These are phyloP conservation scores for Dioscorea cayenensis DNA, from an alignment of 116 monocot genomes.

Conservation along the genomic window DNA sequence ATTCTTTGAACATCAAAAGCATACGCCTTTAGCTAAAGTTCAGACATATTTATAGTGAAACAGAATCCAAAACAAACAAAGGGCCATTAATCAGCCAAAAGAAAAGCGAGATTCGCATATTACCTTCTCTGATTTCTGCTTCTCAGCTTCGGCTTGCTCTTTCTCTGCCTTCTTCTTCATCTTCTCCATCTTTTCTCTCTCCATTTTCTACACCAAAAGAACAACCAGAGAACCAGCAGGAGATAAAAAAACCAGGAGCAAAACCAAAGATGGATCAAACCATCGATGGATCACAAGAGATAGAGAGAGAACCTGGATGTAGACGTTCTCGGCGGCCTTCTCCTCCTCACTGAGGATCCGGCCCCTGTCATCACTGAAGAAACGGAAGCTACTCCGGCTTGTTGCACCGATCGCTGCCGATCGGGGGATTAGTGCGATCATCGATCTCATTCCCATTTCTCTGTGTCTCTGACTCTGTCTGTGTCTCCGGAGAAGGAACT, in stretches of 20 bases:
- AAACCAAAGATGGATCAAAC: not conserved
- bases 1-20: too few species aligned
- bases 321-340: constrained; percentile 47
- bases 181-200: constrained; percentile 38
- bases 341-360: constrained; percentile 49
- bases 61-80: too few species aligned
- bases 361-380: constrained; percentile 41
- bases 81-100: too few species aligned
- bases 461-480: not conserved
- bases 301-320: constrained; percentile 33
- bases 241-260: too few species aligned
- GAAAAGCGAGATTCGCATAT: too few species aligned
- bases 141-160: constrained; percentile 10
- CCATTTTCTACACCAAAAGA: constrained; percentile 27
- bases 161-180: constrained; percentile 21
- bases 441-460: constrained; percentile 20
- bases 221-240: too few species aligned
- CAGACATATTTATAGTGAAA: too few species aligned
- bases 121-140: constrained; percentile 27
- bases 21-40: too few species aligned
- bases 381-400: constrained; percentile 12
- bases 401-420: constrained; percentile 1
- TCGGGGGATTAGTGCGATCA: constrained; percentile 7
- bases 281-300: not conserved
- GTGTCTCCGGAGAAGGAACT: too few species aligned